phyloP scores from a whole-genome alignment of 2,329 filamentous ascomycete genomes.

The Penicillium sp. region DNA sequence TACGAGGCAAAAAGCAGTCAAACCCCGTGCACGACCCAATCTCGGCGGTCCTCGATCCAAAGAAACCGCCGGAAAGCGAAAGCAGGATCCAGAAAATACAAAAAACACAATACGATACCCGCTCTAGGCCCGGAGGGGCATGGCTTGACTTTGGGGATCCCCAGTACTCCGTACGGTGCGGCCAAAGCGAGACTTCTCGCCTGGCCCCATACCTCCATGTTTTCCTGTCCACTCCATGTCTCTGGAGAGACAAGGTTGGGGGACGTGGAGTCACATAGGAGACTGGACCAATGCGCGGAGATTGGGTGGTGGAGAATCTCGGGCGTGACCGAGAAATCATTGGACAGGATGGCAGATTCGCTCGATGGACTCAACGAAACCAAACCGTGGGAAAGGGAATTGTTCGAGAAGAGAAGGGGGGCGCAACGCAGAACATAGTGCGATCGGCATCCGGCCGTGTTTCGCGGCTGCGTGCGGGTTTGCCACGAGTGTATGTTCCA shows the following conservation, averaged over 20 bases:
- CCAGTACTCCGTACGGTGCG: not conserved
- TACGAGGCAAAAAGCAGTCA: constrained; percentile 5
- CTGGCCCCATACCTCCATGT: constrained; percentile 7
- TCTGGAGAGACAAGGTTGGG: constrained; percentile 2
- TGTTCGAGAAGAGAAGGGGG: not conserved
- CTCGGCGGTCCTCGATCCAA: constrained; percentile 1
- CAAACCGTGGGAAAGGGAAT: constrained; percentile 3
- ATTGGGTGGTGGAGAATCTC: constrained; percentile 3
- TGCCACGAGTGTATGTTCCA: not conserved
- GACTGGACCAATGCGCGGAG: constrained; percentile 10
- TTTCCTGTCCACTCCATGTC: constrained; percentile 1
- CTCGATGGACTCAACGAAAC: constrained; percentile 3
- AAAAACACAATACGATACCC: not conserved
- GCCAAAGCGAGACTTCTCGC: not conserved
- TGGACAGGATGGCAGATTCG: not conserved
- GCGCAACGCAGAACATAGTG: not conserved
- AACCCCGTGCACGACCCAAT: constrained; percentile 2
- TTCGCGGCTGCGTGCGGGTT: not conserved
- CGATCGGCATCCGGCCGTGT: constrained; percentile 1
- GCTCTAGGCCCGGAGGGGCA: not conserved
- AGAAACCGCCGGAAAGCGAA: not conserved
- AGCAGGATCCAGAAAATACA: not conserved
- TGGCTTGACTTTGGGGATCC: not conserved
- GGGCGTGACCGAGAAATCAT: not conserved
- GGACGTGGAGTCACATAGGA: constrained; percentile 8